Conservation (phyloP, 1,284 basidiomycete species). For the Spongispora temasekensis region DNA sequence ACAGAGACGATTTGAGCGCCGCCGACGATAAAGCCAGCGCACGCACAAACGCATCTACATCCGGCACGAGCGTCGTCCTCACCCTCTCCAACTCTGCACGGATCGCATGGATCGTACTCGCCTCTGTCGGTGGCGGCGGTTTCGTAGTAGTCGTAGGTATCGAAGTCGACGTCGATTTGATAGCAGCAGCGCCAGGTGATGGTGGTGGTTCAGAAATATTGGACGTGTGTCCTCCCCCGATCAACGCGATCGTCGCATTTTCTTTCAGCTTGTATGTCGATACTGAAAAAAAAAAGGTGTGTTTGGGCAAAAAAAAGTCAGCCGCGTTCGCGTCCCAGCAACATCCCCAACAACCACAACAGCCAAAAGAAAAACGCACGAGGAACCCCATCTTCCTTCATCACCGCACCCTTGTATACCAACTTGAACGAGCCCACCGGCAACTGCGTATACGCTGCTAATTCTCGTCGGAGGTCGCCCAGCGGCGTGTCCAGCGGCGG, state of each 20-base stretch:
- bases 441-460: slow-evolving; percentile 69
- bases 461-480: slow-evolving; percentile 49
- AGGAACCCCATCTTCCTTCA: slow-evolving; percentile 73
- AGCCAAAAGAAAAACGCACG: slow-evolving; percentile 43
- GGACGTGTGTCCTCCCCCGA: no score
- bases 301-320: slow-evolving; percentile 5
- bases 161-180: not conserved
- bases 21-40: slow-evolving; percentile 10
- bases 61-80: slow-evolving; percentile 51
- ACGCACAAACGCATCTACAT: slow-evolving; percentile 57
- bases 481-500: slow-evolving; percentile 59
- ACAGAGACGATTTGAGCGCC: not conserved
- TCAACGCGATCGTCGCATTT: slow-evolving; percentile 63
- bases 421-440: slow-evolving; percentile 68
- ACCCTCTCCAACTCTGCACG: slow-evolving; percentile 60
- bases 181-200: no score
- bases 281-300: slow-evolving; percentile 40
- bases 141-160: slow-evolving; percentile 7
- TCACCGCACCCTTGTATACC: slow-evolving; percentile 75
- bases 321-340: not conserved
- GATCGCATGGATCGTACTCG: slow-evolving; percentile 55
- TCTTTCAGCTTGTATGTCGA: slow-evolving; percentile 62
- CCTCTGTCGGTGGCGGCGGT: slow-evolving; percentile 46
- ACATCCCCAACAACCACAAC: not conserved
- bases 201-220: no score